These are phyloP conservation scores for Coniochaeta sp. DNA, from an alignment of 2,329 filamentous ascomycete genomes.

Conservation along the genomic window DNA sequence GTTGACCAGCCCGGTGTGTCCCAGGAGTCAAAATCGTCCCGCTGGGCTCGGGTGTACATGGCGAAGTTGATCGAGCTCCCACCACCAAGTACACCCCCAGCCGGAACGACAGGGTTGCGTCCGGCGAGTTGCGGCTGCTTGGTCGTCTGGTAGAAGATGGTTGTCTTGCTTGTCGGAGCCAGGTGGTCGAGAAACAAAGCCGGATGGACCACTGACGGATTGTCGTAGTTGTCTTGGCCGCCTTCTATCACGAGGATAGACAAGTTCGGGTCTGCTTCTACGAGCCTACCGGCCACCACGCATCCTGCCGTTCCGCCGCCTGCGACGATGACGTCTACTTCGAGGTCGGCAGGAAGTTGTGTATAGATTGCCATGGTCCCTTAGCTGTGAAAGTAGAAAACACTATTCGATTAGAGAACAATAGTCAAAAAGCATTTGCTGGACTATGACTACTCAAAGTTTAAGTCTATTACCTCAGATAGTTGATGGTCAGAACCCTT, in stretches of 20 bases:
- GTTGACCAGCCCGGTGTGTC: constrained; percentile 18
- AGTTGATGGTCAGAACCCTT: background rate
- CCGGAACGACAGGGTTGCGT: constrained; percentile 28
- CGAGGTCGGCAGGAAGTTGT: constrained; percentile 18
- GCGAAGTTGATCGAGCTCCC: constrained; percentile 42
- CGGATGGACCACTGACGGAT: constrained; percentile 39
- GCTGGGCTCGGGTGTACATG: constrained; percentile 26
- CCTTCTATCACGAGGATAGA: constrained; percentile 46
- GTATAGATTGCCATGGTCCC: constrained; percentile 9
- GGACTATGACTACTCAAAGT: too few species aligned
- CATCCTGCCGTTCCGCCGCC: constrained; percentile 42
- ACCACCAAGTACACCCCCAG: constrained; percentile 42
- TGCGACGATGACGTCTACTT: constrained; percentile 44
- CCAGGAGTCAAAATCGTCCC: constrained; percentile 21
- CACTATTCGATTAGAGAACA: too few species aligned
- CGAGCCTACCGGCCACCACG: constrained; percentile 40
- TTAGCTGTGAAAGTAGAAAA: too few species aligned
- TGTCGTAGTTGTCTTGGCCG: constrained; percentile 43
- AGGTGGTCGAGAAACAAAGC: constrained; percentile 35
- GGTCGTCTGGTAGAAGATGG: constrained; percentile 36
- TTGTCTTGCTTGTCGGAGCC: constrained; percentile 28
- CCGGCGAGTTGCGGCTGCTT: constrained; percentile 34
- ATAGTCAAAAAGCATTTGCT: too few species aligned
- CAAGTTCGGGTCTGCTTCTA: constrained; percentile 39
- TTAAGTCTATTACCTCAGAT: too few species aligned